Evolutionary conservation across 208 protist species (phyloP).

Genomic region (Acanthamoeba royreba): DNA sequence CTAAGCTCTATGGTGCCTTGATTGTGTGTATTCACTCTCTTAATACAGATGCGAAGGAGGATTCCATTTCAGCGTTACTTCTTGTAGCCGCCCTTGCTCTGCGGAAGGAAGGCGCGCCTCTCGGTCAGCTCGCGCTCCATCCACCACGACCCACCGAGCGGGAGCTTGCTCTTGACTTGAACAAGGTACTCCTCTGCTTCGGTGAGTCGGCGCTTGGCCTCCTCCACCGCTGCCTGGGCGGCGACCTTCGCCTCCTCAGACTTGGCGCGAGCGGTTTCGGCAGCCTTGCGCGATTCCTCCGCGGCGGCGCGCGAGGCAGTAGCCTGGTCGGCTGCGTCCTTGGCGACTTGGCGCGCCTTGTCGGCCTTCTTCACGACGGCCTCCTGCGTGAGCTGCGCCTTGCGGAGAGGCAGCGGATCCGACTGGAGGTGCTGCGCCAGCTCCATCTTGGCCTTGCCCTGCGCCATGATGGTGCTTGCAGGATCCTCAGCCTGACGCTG

Average conservation of each 20-base stretch:
- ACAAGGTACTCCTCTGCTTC: neutral
- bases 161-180: neutral
- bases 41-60: neutral
- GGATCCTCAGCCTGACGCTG: neutral
- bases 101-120: neutral
- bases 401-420: slow-evolving; percentile 31
- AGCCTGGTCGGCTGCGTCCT: neutral
- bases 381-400: slow-evolving; percentile 25
- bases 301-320: neutral
- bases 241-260: neutral
- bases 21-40: neutral
- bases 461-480: neutral
- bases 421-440: slow-evolving; percentile 7
- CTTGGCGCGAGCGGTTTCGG: neutral
- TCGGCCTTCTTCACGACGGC: slow-evolving; percentile 18
- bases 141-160: neutral
- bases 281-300: neutral
- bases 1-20: neutral
- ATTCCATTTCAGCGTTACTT: neutral
- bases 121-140: neutral
- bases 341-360: neutral
- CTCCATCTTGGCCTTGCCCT: slow-evolving; percentile 33
- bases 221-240: neutral
- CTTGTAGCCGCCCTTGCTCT: neutral
- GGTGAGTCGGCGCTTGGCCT: neutral